These are phyloP conservation scores for Dicorynia guianensis DNA, from an alignment of 306 rosid species.

Conservation along the genomic window DNA sequence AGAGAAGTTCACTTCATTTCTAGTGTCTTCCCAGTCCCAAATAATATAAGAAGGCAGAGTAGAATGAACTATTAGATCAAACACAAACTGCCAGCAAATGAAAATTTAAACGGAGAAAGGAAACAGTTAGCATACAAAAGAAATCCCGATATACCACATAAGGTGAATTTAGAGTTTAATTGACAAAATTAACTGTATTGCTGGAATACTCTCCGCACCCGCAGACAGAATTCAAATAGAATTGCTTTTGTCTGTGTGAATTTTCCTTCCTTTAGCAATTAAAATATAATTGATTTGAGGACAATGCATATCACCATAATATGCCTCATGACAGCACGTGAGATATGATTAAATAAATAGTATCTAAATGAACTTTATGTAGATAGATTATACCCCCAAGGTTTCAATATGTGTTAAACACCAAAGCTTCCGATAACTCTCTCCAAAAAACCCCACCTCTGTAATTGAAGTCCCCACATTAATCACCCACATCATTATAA, in stretches of 20 bases:
- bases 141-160: too few species aligned
- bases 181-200: not conserved
- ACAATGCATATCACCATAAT: constrained; percentile 15
- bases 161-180: not conserved
- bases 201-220: not conserved
- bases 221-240: not conserved
- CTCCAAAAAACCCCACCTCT: constrained; percentile 87
- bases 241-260: constrained; percentile 14
- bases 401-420: constrained; percentile 94
- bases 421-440: constrained; percentile 83
- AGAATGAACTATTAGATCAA: constrained; percentile 34
- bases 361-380: constrained; percentile 11
- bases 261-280: constrained; percentile 27
- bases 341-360: not conserved
- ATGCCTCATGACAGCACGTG: constrained; percentile 6
- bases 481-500: constrained; percentile 66
- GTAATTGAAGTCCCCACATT: constrained; percentile 89
- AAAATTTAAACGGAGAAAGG: too few species aligned
- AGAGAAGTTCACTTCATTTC: constrained; percentile 66
- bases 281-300: not conserved
- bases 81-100: too few species aligned
- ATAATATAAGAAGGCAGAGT: constrained; percentile 48
- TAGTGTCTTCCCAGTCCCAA: constrained; percentile 86
- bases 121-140: too few species aligned
- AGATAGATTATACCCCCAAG: constrained; percentile 68